phyloP scores from a whole-genome alignment of 2,329 filamentous ascomycete species.

The Berkeleyomyces basicola region DNA sequence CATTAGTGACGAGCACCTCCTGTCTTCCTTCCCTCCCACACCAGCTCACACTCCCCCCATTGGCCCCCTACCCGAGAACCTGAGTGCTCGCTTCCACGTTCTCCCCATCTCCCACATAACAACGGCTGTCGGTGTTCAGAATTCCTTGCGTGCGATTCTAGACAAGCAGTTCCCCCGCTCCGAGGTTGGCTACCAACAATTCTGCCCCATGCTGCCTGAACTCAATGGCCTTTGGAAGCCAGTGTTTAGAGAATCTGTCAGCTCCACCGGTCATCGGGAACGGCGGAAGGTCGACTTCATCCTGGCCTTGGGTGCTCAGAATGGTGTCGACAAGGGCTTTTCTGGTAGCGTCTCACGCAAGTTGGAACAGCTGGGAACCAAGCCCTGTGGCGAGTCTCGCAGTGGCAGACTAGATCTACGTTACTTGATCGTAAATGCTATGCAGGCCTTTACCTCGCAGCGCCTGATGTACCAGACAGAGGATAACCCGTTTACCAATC shows the following conservation, averaged over 20 bases:
- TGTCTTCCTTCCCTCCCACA: constrained; percentile 12
- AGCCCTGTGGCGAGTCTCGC: constrained; percentile 31
- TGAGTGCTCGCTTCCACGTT: constrained; percentile 17
- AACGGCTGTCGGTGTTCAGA: constrained; percentile 38
- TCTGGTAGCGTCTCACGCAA: constrained; percentile 31
- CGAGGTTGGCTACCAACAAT: constrained; percentile 30
- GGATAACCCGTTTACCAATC: constrained; percentile 38
- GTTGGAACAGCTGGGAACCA: constrained; percentile 38
- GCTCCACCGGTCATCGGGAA: constrained; percentile 17
- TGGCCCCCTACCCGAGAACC: constrained; percentile 5
- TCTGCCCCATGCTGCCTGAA: constrained; percentile 31
- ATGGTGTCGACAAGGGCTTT: constrained; percentile 34
- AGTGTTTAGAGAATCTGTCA: constrained; percentile 27
- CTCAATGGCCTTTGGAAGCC: constrained; percentile 36
- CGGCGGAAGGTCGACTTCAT: constrained; percentile 37
- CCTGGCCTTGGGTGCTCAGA: constrained; percentile 41
- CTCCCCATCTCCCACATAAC: constrained; percentile 26
- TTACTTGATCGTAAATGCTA: constrained; percentile 42
- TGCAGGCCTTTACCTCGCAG: constrained; percentile 40
- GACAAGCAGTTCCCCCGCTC: constrained; percentile 33
- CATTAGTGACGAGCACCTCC: constrained; percentile 9
- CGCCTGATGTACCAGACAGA: constrained; percentile 32
- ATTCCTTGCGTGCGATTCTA: constrained; percentile 37
- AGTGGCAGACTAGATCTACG: constrained; percentile 43
- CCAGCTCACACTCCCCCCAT: constrained; percentile 9